Base-by-base conservation (phyloP, 1,139 yeast species). In the Debaryomyces subglobosus region DNA sequence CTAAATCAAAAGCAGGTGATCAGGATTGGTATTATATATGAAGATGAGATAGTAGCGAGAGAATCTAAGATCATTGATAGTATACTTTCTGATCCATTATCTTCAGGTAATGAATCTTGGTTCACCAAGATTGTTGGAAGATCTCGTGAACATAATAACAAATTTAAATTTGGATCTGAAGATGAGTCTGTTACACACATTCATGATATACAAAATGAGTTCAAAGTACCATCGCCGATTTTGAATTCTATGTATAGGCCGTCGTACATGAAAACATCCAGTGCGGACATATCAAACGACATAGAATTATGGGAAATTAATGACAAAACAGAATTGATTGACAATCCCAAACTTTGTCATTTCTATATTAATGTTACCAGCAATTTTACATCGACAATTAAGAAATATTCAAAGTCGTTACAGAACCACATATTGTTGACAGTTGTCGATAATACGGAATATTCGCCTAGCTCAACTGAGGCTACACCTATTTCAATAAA, bases 61-160 rank as follows among this genome's bases (percentile, higher is more conserved):
- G 50, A 52, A 0, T 67, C 77, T 18, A 69, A 59, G 52, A 42
- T 76, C 4, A 44, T 76, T 3, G 79, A 74, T 46, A 53, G 67
- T 0, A 52, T 76, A 3, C 57, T 77, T 33, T 73, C 79, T 0
- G 81, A 77, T 50, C 80, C 81, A 2, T 62, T 77, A 49, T 66
- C 80, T 6, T 61, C 61, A 5, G 60, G 60, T 10, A 72, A 68
- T 48, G 51, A 60, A 24, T 27, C 33, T 7, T 74, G 80, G 80
- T 71, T 68, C 33, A 46, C 60, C 6, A 46, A 54, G 21, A 51
- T 77, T 4, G 54, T 46, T 4, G 45, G 50, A 2, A 60, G 80
- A 45, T 43, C 59, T 16, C 54, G 61, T 23, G 36, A 45, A 1
- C 48, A 46, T 3, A 65, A 62, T 42, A 61, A 61, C 45, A 46